Base-by-base conservation (phyloP, 2,329 filamentous ascomycete genomes). In the Aureobasidium vineae region DNA sequence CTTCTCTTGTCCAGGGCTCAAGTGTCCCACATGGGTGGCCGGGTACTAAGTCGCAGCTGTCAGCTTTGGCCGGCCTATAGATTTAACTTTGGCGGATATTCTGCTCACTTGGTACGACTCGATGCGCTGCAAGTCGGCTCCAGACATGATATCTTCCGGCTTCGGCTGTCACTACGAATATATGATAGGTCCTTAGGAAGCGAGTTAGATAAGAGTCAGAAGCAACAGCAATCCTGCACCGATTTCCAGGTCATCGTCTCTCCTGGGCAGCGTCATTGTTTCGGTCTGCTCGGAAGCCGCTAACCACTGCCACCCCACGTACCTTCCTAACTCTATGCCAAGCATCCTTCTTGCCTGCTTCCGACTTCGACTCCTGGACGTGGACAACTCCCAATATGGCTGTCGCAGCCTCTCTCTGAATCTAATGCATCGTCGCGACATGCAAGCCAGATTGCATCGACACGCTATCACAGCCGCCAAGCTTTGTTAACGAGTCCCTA, bases 21-120 rank as follows among this genome's bases (percentile, higher is more conserved):
- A 83, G 77, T 94, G 89, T 57, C 91, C 89, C 53, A 94, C 80
- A 76, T 96, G 92, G n/a, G 91, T 92, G 57, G 85, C 80, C 2
- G 90, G 90, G 77, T 90, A 93, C 74, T 83, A 66, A 16, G 61
- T 54, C 40, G 40, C 19, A 57, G n/a, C n/a, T 21, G 45, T 68
- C 53, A 68, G 54, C 61, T 28, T 23, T 28, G 16, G 26, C 23
- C 33, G 38, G n/a, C 23, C 8, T 13, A 11, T 31, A 5, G 21
- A 33, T 59, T 31, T 26, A 16, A 41, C 36, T 41, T 57, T 16
- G 53, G 53, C 53, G 5, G 8, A n/a, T 43, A 7, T 26, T 15
- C n/a, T 28, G 47, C 69, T 60, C 68, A 74, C 73, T 68, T 73
- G 72, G 69, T 71, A 74, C 16, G 73, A 75, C 40, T 74, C 71